phyloP scores from a whole-genome alignment of 1,139 yeast genomes.

The Kurtzmaniella quercitrusa region DNA sequence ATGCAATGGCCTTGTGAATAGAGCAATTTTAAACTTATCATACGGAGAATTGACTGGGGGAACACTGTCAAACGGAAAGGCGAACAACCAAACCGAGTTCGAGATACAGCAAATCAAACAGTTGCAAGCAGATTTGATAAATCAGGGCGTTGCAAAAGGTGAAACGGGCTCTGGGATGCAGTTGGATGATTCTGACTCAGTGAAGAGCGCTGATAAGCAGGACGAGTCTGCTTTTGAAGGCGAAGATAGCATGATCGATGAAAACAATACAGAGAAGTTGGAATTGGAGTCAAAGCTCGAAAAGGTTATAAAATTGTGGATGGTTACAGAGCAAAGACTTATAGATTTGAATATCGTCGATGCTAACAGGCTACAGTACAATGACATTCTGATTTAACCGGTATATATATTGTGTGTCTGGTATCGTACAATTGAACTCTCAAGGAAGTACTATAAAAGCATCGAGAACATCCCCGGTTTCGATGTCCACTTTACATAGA shows the following conservation, averaged over 20 bases:
- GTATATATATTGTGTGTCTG: too few relatives aligned
- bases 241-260: conserved; percentile 12
- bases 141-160: too few relatives aligned
- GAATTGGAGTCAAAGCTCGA: conserved; percentile 47
- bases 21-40: conserved; percentile 34
- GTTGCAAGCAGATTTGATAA: neutral
- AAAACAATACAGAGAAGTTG: conserved; percentile 8
- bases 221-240: conserved; percentile 5
- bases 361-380: conserved; percentile 22
- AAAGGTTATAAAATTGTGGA: conserved; percentile 55
- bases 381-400: conserved; percentile 7
- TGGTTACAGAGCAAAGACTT: conserved; percentile 54
- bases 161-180: neutral
- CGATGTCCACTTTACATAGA: conserved; percentile 57
- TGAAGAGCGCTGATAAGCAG: conserved; percentile 14
- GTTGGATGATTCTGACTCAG: conserved; percentile 3
- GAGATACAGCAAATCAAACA: neutral
- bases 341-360: conserved; percentile 32
- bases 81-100: neutral
- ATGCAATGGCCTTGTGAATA: conserved; percentile 58
- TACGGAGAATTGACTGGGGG: conserved; percentile 7
- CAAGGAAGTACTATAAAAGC: conserved; percentile 30
- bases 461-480: conserved; percentile 60
- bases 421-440: too few relatives aligned
- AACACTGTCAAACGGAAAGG: neutral